These are phyloP conservation scores for Penicillium cinerascens DNA, from an alignment of 495 filamentous ascomycete genomes.

Conservation along the genomic window DNA sequence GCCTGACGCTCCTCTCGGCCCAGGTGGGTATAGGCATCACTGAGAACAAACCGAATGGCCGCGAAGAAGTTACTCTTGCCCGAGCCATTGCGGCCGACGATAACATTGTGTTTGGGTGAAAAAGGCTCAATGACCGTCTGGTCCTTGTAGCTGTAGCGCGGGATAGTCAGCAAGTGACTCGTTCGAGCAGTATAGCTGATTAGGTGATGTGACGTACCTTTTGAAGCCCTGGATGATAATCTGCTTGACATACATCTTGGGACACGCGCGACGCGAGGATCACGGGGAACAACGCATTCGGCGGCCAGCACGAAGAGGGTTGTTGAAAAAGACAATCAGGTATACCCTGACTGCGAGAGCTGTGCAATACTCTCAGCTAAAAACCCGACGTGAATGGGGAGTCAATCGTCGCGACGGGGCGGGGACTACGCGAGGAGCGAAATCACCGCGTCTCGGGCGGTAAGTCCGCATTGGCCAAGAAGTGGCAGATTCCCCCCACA, in stretches of 20 bases:
- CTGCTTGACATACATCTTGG: slow-evolving; percentile 96
- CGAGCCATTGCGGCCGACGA: slow-evolving; percentile 97
- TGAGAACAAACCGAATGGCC: slow-evolving; percentile 96
- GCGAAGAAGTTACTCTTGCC: slow-evolving; percentile 99
- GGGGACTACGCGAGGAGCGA: slow-evolving; percentile 22
- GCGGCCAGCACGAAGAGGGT: slow-evolving; percentile 21
- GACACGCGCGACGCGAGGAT: slow-evolving; percentile 34
- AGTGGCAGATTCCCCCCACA: no score
- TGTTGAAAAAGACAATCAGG: slow-evolving; percentile 4
- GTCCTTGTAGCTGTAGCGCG: slow-evolving; percentile 89
- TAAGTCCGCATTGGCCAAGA: no score
- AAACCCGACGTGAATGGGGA: neutral
- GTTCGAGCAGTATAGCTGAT: neutral
- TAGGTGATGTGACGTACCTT: slow-evolving; percentile 59
- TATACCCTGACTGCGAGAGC: neutral
- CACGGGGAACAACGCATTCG: slow-evolving; percentile 37
- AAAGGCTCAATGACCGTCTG: slow-evolving; percentile 98
- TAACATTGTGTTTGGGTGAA: slow-evolving; percentile 96
- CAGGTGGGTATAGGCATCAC: slow-evolving; percentile 96
- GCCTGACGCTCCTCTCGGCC: slow-evolving; percentile 93
- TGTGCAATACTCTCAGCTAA: neutral
- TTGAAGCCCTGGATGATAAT: slow-evolving; percentile 99
- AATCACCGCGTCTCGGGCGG: slow-evolving; percentile 23
- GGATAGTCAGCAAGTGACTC: neutral
- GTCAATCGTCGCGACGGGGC: slow-evolving; percentile 11